Base-by-base conservation (phyloP, 768 basidiomycete species). In the Trametes villosa region DNA sequence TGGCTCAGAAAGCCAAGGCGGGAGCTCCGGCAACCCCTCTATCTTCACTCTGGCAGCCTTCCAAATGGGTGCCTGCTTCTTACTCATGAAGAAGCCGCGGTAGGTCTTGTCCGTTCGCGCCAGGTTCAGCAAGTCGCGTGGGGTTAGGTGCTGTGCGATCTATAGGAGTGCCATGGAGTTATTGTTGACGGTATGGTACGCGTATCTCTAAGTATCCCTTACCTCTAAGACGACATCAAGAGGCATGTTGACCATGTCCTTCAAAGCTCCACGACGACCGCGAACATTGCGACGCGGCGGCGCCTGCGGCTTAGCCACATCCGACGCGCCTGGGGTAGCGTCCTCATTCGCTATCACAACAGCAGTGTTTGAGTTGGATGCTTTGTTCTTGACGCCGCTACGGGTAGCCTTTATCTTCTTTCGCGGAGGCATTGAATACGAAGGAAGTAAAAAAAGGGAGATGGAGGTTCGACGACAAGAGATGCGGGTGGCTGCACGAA, bases 1-100 rank as follows among this genome's bases (percentile, higher is more conserved):
- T 4, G 61, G 57, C 51, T 67, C 66, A 38, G 58, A 53, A 20
- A 67, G 48, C 26, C 49, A 45, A 9, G 48, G 29, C 13, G 66
- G 66, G n/a, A 56, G 57, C 2, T 54, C 48, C 1, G 66, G 66
- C 8, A 67, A 48, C 9, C 40, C 57, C 1, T 36, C 41, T 1
- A 65, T 41, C 6, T 50, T 18, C 27, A 31, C 17, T 33, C 63
- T 50, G 9, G 60, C 59, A 8, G 54, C 53, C 27, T 27, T 49
- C 66, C 66, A 67, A 12, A 56, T 22, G 9, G 47, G 22, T 29
- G 24, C 48, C 4, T 44, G 46, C 13, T 24, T 18, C 13, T 58
- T 53, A 17, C 58, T 55, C 58, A 64, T 55, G 22, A 60, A 58
- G 22, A 51, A 59, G 5, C 29, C 41, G 8, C 58, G 53, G 24